phyloP scores from a whole-genome alignment of 2,329 filamentous ascomycete species.

The Pseudogymnoascus sp. region DNA sequence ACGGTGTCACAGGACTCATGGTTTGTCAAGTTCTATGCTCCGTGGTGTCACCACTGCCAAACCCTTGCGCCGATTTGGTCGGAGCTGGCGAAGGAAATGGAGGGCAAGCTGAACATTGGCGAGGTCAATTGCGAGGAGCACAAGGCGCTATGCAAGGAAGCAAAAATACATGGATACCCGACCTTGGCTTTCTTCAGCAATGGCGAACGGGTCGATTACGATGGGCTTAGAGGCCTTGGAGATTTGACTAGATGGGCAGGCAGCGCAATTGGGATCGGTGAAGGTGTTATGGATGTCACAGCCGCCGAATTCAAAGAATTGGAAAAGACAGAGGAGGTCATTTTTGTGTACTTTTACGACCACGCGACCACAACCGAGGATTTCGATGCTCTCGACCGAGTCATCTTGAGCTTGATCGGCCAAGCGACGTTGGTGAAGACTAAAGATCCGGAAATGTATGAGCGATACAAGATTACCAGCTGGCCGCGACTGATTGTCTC shows the following conservation, averaged over 20 bases:
- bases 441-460: conserved; percentile 63
- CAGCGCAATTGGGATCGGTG: conserved; percentile 70
- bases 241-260: conserved; percentile 83
- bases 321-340: conserved; percentile 88
- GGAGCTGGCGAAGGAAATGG: conserved; percentile 84
- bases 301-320: conserved; percentile 67
- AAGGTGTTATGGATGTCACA: conserved; percentile 74
- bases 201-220: conserved; percentile 85
- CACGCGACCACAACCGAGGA: conserved; percentile 90
- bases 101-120: conserved; percentile 80
- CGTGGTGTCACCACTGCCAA: conserved; percentile 95
- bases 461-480: conserved; percentile 89
- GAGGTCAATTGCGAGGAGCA: conserved; percentile 94
- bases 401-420: conserved; percentile 82
- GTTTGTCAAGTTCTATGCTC: conserved; percentile 98
- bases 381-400: conserved; percentile 75
- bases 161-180: conserved; percentile 69
- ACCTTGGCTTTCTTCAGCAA: conserved; percentile 90
- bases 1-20: conserved; percentile 84
- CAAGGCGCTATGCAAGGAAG: conserved; percentile 84
- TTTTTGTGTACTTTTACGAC: conserved; percentile 97
- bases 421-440: conserved; percentile 92
- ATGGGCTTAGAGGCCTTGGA: conserved; percentile 81
- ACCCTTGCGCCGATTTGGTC: conserved; percentile 85
- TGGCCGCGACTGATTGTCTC: conserved; percentile 92